Percentiles rank a stretch among this genome's conserved stretches.
Conservation (phyloP, 2,329 filamentous ascomycete genomes). For the Xenosphaeropsis pyriputrescens region DNA sequence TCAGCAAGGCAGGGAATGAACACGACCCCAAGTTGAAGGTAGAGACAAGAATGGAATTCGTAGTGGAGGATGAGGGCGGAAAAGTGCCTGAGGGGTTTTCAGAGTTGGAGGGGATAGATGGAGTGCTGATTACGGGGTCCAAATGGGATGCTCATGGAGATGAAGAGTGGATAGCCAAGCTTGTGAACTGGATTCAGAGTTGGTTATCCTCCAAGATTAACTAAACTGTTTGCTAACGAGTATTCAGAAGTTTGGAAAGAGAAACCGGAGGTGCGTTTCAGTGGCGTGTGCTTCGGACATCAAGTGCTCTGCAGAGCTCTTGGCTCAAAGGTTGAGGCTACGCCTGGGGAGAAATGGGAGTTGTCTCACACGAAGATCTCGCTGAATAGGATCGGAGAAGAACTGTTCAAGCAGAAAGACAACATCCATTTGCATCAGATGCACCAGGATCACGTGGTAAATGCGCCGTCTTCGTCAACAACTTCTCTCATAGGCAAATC, state of each 20-base stretch:
- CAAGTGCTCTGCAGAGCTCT: constrained; percentile 28
- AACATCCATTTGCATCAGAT: constrained; percentile 27
- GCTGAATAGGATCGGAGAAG: constrained; percentile 23
- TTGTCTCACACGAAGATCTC: constrained; percentile 25
- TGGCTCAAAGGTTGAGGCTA: constrained; percentile 21
- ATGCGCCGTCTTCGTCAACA: constrained; percentile 14
- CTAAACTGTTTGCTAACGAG: too few species aligned
- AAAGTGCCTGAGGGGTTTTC: constrained; percentile 33
- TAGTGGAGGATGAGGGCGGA: constrained; percentile 33
- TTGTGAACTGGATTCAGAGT: constrained; percentile 27
- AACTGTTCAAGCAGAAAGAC: constrained; percentile 22
- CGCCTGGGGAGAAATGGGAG: constrained; percentile 28
- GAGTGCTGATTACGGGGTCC: constrained; percentile 29
- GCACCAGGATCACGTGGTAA: constrained; percentile 28
- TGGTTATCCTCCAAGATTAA: too few species aligned
- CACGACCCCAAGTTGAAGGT: constrained; percentile 38
- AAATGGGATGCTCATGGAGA: constrained; percentile 30
- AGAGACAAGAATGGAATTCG: constrained; percentile 37
- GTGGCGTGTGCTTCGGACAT: constrained; percentile 32
- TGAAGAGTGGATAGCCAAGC: constrained; percentile 25
- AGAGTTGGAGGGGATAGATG: constrained; percentile 19
- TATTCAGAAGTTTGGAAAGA: constrained; percentile 29
- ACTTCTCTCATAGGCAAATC: background rate
- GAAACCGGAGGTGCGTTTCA: constrained; percentile 32
- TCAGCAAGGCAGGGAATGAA: constrained; percentile 31